Evolutionary conservation across 805 yeast species (phyloP), one percentile per base, ranked within the genome.

Genomic region (Starmerella riodocensis): DNA sequence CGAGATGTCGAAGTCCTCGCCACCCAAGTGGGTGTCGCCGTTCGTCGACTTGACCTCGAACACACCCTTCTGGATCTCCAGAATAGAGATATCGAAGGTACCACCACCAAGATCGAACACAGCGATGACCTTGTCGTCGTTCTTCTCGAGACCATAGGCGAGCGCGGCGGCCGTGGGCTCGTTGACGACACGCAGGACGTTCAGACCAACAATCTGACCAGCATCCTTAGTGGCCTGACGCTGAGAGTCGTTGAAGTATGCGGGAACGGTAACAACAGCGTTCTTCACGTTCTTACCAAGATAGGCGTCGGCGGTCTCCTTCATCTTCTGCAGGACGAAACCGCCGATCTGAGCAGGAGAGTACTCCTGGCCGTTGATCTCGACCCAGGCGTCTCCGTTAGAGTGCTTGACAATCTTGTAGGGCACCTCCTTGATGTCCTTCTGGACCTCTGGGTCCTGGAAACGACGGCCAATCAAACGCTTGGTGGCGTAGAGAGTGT

Each of bases 41-140:
- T 86, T 86, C 60, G 96, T 85, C 48, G 95, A 83, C 70, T 85
- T 85, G 63, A 85, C 96, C 73, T 85, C 96, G 57, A 85, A 85
- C 52, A 85, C 96, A 73, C 96, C 96, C 61, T 85, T 84, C 68
- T 86, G 94, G 56, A 85, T 86, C 71, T 86, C 96, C 60, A 85
- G 73, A 62, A 85, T 82, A 55, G 96, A 85, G 66, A 85, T 79
- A 79, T 85, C 96, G 63, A 85, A 85, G 57, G 96, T 85, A 76
- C 96, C 96, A 65, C 96, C 96, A 76, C 96, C 96, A 59, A 85
- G 73, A 68, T 85, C 96, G 69, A 86, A 85, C 51, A 85, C 96
- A 47, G 96, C 96, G 55, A 85, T 93, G 47, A 80, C 79, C 66
- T 76, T 78, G 53, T 72, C 77, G 57, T 77, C 80, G 59, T 70